phyloP scores from a whole-genome alignment of 805 yeast genomes.

The Lipomyces yamanashiensis region DNA sequence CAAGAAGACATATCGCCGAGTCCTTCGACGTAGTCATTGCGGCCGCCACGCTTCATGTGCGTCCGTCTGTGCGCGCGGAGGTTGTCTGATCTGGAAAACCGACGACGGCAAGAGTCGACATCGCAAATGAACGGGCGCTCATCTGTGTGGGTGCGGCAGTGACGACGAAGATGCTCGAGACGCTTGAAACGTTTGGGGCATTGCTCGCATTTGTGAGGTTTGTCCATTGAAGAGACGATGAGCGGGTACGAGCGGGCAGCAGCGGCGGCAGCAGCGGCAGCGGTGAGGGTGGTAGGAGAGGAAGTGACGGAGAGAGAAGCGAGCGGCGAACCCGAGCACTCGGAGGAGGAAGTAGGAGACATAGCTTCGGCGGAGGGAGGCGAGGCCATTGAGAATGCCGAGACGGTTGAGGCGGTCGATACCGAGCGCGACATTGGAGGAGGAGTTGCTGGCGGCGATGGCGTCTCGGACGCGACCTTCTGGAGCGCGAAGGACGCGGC shows the following conservation, averaged over 20 bases:
- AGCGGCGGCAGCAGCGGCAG: constrained; percentile 5
- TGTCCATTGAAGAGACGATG: constrained; percentile 37
- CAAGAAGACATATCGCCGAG: constrained; percentile 29
- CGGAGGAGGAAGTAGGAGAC: constrained; percentile 9
- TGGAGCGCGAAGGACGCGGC: constrained; percentile 35
- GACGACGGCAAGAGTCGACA: constrained; percentile 50
- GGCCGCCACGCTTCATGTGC: constrained; percentile 55
- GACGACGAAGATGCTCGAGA: constrained; percentile 54
- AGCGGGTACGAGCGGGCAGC: constrained; percentile 21
- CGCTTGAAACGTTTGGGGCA: constrained; percentile 50
- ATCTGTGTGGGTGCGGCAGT: constrained; percentile 73
- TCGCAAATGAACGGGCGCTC: constrained; percentile 67
- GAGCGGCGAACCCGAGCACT: constrained; percentile 3
- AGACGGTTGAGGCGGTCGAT: constrained; percentile 18
- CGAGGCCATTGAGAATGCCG: constrained; percentile 12
- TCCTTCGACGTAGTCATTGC: constrained; percentile 49
- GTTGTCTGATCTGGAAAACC: constrained; percentile 58
- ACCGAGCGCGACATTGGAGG: constrained; percentile 28
- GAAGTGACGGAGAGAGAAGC: not conserved
- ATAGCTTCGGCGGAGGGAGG: constrained; percentile 9
- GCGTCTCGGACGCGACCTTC: constrained; percentile 29
- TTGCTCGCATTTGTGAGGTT: constrained; percentile 46
- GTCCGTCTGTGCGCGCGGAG: constrained; percentile 76
- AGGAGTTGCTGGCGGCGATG: constrained; percentile 36
- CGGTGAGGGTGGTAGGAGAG: not conserved